Percentiles rank a stretch among this genome's conserved stretches.
phyloP scores from a whole-genome alignment of 2,329 filamentous ascomycete genomes.

The Venturia pyrina region DNA sequence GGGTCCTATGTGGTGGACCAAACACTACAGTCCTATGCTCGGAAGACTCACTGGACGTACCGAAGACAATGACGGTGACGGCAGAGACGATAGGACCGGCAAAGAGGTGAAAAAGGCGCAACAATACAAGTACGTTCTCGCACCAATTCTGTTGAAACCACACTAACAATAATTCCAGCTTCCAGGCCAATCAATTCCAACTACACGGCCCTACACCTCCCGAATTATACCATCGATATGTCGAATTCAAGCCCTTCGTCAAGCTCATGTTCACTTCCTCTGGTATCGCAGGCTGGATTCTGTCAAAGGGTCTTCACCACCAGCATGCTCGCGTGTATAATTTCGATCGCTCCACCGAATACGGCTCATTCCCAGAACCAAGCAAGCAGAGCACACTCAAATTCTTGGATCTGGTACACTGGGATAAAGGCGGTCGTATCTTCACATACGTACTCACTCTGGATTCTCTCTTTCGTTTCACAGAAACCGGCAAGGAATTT shows the following conservation, averaged over 20 bases:
- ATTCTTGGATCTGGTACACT: slow-evolving; percentile 79
- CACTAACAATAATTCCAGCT: slow-evolving; percentile 42
- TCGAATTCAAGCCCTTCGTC: slow-evolving; percentile 86
- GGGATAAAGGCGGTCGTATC: slow-evolving; percentile 72
- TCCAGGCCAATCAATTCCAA: slow-evolving; percentile 89
- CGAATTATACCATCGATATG: slow-evolving; percentile 79
- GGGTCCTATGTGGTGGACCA: slow-evolving; percentile 65
- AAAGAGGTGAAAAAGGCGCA: slow-evolving; percentile 44
- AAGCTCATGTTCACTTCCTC: slow-evolving; percentile 75
- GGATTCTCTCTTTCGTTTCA: slow-evolving; percentile 80
- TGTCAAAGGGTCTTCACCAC: slow-evolving; percentile 80
- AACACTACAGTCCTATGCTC: slow-evolving; percentile 82
- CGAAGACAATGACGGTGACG: slow-evolving; percentile 37
- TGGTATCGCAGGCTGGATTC: slow-evolving; percentile 66
- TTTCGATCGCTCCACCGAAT: slow-evolving; percentile 66
- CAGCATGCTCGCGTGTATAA: slow-evolving; percentile 87
- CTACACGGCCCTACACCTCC: slow-evolving; percentile 72
- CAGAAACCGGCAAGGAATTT: slow-evolving; percentile 91
- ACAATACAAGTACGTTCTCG: slow-evolving; percentile 60
- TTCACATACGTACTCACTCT: slow-evolving; percentile 90
- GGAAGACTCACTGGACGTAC: slow-evolving; percentile 64
- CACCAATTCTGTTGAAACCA: background rate
- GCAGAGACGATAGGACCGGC: slow-evolving; percentile 22
- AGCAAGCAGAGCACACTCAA: slow-evolving; percentile 62
- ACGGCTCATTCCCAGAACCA: slow-evolving; percentile 54